Evolutionary conservation across 257 asterid species (phyloP), one percentile per base, ranked within the genome.

Genomic region (Plantago elongata): DNA sequence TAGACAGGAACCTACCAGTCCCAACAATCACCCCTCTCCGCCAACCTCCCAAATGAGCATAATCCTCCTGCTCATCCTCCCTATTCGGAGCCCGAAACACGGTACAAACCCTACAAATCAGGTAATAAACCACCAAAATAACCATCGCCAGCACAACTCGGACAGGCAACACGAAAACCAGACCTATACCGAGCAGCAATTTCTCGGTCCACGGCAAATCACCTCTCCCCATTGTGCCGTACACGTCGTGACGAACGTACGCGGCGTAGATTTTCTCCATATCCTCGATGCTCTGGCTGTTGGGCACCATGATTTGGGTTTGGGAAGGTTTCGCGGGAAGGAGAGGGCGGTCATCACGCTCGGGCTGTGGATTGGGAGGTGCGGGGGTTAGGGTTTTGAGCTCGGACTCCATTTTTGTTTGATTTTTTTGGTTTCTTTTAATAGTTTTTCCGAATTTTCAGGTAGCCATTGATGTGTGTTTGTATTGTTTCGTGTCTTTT

Each of bases 61-160:
- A 93, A 80, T 87, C 97, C 84, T 93, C 97, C 78, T 89, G 98
- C 78, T 75, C 97, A 12, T 75, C 98, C 80, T 86, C 95, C 69
- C 77, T 65, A 62, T 82, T 80, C 9, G 99, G 95, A 7, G 76
- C 67, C 13, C 59, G 73, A 69, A 85, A 82, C 48, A 85, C 90
- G 48, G 99, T 92, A 57, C 94, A 89, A 62, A 89, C 64, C 69
- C 85, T 74, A 72, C 99, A 92, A 72, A 87, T 83, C 65, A 82
- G 69, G 77, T 92, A 89, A 60, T 89, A 92, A 51, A 77, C 34
- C 14, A 92, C 72, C 81, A 92, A 29, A 2, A 84, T 50, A 10
- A 70, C 60, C 67, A 44, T 51, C 65, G 83, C 92, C 11, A 69
- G 62, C 49, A 80, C 78, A 56, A 89, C 77, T 48, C 97, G 65